phyloP scores from a whole-genome alignment of 345 rosid genomes.

The Eucalyptus albens region DNA sequence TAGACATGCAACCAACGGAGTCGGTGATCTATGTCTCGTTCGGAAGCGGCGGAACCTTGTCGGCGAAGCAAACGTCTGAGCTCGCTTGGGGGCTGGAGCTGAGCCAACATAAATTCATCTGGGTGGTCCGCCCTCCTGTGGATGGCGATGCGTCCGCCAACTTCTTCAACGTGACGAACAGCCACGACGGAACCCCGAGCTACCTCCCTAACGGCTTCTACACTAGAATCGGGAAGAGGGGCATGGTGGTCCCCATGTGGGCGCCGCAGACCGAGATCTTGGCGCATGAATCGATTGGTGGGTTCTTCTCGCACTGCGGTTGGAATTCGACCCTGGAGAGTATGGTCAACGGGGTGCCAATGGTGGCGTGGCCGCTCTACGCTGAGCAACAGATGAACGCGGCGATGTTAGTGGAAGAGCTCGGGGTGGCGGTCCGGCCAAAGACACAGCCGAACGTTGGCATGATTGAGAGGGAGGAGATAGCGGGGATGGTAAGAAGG shows the following conservation, averaged over 20 bases:
- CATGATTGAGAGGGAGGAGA: constrained; percentile 28
- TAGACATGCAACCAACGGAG: constrained; percentile 24
- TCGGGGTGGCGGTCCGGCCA: constrained; percentile 27
- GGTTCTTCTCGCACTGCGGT: constrained; percentile 58
- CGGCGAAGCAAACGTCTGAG: constrained; percentile 13
- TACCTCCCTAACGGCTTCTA: constrained; percentile 50
- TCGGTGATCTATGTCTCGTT: constrained; percentile 54
- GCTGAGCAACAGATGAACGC: constrained; percentile 50
- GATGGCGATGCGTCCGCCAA: neutral
- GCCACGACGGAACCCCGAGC: neutral
- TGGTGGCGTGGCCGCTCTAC: constrained; percentile 50
- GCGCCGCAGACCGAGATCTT: constrained; percentile 48
- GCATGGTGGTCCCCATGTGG: constrained; percentile 40
- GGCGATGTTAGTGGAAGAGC: constrained; percentile 28
- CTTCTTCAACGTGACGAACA: neutral
- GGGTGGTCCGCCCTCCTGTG: neutral
- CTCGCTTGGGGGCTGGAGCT: constrained; percentile 24
- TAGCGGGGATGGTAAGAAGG: constrained; percentile 21
- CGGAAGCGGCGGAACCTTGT: constrained; percentile 60
- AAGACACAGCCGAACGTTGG: neutral
- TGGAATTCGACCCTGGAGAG: constrained; percentile 70
- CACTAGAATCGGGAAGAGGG: constrained; percentile 12
- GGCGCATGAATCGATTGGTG: constrained; percentile 44
- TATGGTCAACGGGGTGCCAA: constrained; percentile 31
- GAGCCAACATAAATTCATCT: constrained; percentile 14